Percentiles rank a stretch among this genome's conserved stretches.
phyloP scores from a whole-genome alignment of 495 filamentous ascomycete genomes.

The Penicillium soppii region DNA sequence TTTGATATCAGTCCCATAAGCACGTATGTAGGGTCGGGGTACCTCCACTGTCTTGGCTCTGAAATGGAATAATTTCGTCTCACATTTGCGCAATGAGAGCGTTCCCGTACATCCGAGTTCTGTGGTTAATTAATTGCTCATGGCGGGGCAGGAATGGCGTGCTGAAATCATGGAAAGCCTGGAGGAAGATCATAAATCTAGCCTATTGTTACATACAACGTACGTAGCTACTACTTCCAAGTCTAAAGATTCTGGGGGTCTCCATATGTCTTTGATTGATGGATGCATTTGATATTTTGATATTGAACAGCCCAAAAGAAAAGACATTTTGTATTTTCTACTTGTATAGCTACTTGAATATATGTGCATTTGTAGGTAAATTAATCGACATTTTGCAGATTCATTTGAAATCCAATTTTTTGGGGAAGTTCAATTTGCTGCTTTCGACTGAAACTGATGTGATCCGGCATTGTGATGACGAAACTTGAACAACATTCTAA shows the following conservation, averaged over 20 bases:
- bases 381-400: too few species aligned
- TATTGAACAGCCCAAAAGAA: neutral
- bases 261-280: too few species aligned
- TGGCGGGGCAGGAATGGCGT: constrained; percentile 42
- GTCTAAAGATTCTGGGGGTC: too few species aligned
- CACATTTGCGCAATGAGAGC: constrained; percentile 7
- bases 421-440: neutral
- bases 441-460: constrained; percentile 21
- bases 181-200: neutral
- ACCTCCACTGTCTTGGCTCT: constrained; percentile 16
- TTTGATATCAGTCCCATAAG: constrained; percentile 19
- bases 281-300: too few species aligned
- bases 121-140: constrained; percentile 28
- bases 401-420: neutral
- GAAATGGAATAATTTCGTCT: constrained; percentile 8
- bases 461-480: constrained; percentile 25
- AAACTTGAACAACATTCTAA: constrained; percentile 6
- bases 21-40: constrained; percentile 13
- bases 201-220: too few species aligned
- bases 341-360: neutral
- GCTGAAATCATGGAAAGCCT: constrained; percentile 17
- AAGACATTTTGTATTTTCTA: neutral
- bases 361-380: too few species aligned
- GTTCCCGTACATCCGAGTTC: constrained; percentile 3
- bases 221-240: neutral